phyloP scores from a whole-genome alignment of 1,284 basidiomycete species.

The Cutaneotrichosporon sp. region DNA sequence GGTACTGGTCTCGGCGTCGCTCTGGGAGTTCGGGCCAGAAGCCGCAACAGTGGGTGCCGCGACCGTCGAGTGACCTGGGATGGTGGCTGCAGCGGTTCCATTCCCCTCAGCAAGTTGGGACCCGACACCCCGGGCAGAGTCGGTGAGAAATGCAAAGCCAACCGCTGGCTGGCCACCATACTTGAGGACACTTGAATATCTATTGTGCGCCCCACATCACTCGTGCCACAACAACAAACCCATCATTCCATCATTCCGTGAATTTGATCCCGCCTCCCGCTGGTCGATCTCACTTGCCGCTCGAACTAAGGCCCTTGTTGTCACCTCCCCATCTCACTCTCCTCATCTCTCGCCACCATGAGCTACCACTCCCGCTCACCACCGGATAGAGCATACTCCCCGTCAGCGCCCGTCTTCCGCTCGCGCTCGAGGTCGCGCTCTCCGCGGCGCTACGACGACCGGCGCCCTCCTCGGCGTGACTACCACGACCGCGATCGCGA shows the following conservation, averaged over 20 bases:
- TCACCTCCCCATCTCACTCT: background rate
- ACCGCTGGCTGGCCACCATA: no score
- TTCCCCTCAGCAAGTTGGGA: no score
- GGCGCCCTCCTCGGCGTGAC: background rate
- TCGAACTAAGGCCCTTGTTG: background rate
- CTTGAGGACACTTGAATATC: no score
- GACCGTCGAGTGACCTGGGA: no score
- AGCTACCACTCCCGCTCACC: slow-evolving; percentile 2
- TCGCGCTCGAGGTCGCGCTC: background rate
- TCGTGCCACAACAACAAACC: no score
- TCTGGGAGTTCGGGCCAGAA: no score
- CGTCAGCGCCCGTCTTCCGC: slow-evolving; percentile 1
- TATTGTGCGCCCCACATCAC: no score
- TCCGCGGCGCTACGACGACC: slow-evolving; percentile 26
- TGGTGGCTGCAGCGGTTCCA: no score
- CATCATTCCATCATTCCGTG: background rate
- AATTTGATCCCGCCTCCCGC: background rate
- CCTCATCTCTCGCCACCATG: background rate
- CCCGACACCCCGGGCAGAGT: no score
- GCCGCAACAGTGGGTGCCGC: no score
- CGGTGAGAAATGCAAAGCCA: no score
- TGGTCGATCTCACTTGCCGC: background rate
- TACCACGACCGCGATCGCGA: slow-evolving; percentile 3
- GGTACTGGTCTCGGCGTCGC: no score
- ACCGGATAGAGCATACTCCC: slow-evolving; percentile 4